Evolutionary conservation across 305 asterid species (phyloP).

Genomic region (Plantago rigida): DNA sequence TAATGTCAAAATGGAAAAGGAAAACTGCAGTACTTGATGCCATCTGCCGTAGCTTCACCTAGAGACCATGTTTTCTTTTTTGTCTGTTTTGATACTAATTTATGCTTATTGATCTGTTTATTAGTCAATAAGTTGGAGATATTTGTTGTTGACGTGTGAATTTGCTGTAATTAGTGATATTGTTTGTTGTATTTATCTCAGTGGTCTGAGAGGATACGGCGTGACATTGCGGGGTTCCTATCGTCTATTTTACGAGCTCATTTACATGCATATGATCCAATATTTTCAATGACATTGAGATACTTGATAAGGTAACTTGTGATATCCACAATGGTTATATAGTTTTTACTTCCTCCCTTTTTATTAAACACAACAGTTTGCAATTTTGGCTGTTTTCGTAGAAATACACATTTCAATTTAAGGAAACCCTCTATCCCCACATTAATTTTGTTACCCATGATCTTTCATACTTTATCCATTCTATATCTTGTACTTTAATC

Average conservation of each 20-base stretch:
- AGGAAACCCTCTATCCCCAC: too few relatives aligned
- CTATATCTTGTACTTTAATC: too few relatives aligned
- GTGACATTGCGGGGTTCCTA: conserved; percentile 77
- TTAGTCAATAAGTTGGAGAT: not conserved
- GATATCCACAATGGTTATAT: not conserved
- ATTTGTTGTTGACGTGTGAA: not conserved
- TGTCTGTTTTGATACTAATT: not conserved
- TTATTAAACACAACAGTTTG: too few relatives aligned
- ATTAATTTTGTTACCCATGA: too few relatives aligned
- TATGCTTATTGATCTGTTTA: not conserved
- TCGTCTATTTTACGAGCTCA: conserved; percentile 77
- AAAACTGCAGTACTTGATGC: conserved; percentile 1
- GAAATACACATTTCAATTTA: too few relatives aligned
- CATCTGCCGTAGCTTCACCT: not conserved
- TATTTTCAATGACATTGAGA: conserved; percentile 80
- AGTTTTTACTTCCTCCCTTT: not conserved
- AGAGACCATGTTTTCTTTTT: not conserved
- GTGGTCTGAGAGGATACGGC: conserved; percentile 91
- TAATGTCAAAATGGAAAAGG: not conserved
- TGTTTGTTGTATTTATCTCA: conserved; percentile 32
- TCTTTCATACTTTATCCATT: too few relatives aligned
- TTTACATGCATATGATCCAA: conserved; percentile 74
- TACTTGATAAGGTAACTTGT: conserved; percentile 67
- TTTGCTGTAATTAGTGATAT: conserved; percentile 2
- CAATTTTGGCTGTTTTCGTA: too few relatives aligned